Evolutionary conservation across 2,329 filamentous ascomycete species (phyloP).

Genomic region (Macrophomina phaseolina): DNA sequence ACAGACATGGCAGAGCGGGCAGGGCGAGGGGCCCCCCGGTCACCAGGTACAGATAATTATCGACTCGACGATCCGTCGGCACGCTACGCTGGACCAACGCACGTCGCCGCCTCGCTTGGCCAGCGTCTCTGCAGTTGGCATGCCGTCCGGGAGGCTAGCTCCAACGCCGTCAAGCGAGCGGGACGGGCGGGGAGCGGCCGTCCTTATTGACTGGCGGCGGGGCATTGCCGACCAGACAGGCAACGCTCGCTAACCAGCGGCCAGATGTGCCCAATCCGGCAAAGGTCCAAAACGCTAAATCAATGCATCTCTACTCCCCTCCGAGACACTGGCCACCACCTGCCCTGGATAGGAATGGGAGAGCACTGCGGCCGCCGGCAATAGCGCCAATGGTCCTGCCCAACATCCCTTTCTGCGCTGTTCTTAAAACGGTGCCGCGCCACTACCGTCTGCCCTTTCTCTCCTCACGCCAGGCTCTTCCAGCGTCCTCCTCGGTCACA

Average conservation of each 20-base stretch:
- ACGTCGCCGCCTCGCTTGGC: not conserved
- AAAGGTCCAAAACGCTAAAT: conserved; percentile 2
- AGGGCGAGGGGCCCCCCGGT: too few species aligned
- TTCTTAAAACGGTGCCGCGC: conserved; percentile 1
- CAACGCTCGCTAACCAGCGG: not conserved
- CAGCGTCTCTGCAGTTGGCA: not conserved
- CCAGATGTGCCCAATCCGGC: not conserved
- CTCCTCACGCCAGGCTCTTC: conserved; percentile 1
- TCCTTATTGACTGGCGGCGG: not conserved
- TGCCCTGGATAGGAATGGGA: not conserved
- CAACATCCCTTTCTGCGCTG: not conserved
- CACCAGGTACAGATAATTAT: not conserved
- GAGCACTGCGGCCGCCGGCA: not conserved
- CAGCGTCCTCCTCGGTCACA: not conserved
- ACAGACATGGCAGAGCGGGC: not conserved
- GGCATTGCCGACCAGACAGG: not conserved
- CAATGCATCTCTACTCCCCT: not conserved
- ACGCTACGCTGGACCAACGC: not conserved
- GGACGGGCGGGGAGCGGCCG: not conserved
- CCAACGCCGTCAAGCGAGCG: conserved; percentile 3
- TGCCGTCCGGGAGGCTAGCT: not conserved
- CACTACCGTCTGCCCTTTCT: not conserved
- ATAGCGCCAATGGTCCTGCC: not conserved
- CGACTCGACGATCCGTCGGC: conserved; percentile 20
- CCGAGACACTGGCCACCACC: not conserved